Conservation (phyloP, 495 filamentous ascomycete species). For the Sphaerosporella brunnea region DNA sequence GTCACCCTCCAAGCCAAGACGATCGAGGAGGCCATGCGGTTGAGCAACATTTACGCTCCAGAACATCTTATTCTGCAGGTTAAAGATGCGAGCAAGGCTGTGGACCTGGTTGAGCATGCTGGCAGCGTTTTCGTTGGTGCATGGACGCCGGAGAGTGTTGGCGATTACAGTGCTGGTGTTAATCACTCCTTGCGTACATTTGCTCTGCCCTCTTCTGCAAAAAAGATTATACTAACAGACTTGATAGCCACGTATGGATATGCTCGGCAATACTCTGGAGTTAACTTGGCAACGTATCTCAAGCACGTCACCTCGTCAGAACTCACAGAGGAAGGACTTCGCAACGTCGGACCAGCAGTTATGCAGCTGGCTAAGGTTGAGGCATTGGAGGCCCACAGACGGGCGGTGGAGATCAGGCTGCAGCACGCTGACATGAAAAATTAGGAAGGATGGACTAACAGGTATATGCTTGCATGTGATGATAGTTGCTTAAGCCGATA, state of each 20-base stretch:
- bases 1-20: slow-evolving; percentile 68
- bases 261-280: slow-evolving; percentile 93
- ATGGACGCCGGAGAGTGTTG: slow-evolving; percentile 94
- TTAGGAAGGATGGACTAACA: neutral
- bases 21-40: slow-evolving; percentile 63
- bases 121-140: slow-evolving; percentile 87
- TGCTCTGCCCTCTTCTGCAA: neutral
- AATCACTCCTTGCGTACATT: slow-evolving; percentile 91
- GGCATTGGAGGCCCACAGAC: slow-evolving; percentile 81
- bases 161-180: slow-evolving; percentile 92
- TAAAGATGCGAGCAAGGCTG: slow-evolving; percentile 47
- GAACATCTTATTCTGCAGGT: slow-evolving; percentile 93
- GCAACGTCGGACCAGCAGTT: slow-evolving; percentile 68
- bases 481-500: too few relatives aligned
- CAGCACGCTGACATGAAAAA: slow-evolving; percentile 21
- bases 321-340: slow-evolving; percentile 66
- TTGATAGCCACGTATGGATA: slow-evolving; percentile 80
- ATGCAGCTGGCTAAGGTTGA: slow-evolving; percentile 90
- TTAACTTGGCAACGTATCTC: slow-evolving; percentile 84
- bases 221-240: slow-evolving; percentile 13
- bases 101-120: slow-evolving; percentile 74
- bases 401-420: slow-evolving; percentile 77
- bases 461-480: neutral
- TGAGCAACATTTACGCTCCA: slow-evolving; percentile 91
- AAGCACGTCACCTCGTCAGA: slow-evolving; percentile 93